Base-by-base conservation (phyloP, 495 filamentous ascomycete genomes). In the Penicillium bovifimosum region DNA sequence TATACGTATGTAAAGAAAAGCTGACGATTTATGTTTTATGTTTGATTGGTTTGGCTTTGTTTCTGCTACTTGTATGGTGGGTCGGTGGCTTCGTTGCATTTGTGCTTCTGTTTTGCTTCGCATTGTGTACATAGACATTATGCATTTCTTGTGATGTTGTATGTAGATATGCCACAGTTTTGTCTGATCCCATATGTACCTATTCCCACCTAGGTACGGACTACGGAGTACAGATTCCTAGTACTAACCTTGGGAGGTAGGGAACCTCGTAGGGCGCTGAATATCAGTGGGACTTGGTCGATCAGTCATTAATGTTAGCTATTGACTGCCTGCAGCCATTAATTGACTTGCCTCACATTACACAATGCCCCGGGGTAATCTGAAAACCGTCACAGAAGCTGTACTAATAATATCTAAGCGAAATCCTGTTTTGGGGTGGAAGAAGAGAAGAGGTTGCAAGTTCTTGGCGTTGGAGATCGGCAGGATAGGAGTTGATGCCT, bases 1-100 rank as follows among this genome's bases (percentile, higher is more conserved):
- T 35, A 24, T 24, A 24, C 20, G 20, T 24, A 24, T 24, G 20
- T 24, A 55, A 53, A 52, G 58, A 61, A 41, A 55, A 47, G 29
- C 38, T 16, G 34, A 61, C 49, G 10, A 28, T 27, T 14, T n/a
- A 20, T 14, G 34, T 36, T 36, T 35, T 41, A 52, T 28, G 13
- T 34, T 29, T 42, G 11, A 10, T 18, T 43, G 5, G 44, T 13
- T 50, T 32, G 20, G 42, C 9, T 36, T 36, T 36, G 2, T 36
- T 42, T 36, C 6, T 7, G 5, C 29, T 18, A 14, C 9, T 20
- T 18, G 6, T 33, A 16, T 6, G 16, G 8, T n/a, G 10, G 33
- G 13, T n/a, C 3, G 16, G 8, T 44, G n/a, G 11, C 11, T 36
- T 34, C 20, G 20, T 24, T 24, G 20, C 20, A 24, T 24, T 24